Conservation (phyloP, 2,329 filamentous ascomycete species). For the Periconia macrospinosa region DNA sequence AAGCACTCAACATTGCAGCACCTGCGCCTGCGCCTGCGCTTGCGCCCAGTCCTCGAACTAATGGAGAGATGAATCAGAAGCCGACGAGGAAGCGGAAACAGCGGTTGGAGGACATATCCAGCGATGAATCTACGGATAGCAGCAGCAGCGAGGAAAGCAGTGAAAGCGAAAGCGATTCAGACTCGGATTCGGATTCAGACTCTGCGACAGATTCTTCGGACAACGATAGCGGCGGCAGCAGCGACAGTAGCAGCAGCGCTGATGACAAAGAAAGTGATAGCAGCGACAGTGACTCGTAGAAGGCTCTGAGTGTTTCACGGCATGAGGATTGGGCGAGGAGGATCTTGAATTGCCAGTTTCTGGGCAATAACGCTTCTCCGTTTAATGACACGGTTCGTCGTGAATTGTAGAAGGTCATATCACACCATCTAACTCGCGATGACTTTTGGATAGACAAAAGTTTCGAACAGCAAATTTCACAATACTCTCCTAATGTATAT, state of each 20-base stretch:
- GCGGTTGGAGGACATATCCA: slow-evolving; percentile 28
- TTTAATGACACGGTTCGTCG: too few relatives aligned
- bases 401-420: too few relatives aligned
- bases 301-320: too few relatives aligned
- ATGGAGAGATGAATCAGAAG: slow-evolving; percentile 2
- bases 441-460: too few relatives aligned
- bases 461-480: too few relatives aligned
- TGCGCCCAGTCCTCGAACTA: background rate
- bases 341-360: too few relatives aligned
- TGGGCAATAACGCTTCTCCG: too few relatives aligned
- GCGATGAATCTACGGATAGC: slow-evolving; percentile 38
- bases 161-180: slow-evolving; percentile 12
- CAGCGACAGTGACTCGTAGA: too few relatives aligned
- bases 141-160: slow-evolving; percentile 30
- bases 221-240: slow-evolving; percentile 7
- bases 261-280: background rate
- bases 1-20: slow-evolving; percentile 28
- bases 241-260: slow-evolving; percentile 17
- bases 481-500: too few relatives aligned
- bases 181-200: slow-evolving; percentile 9
- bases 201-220: slow-evolving; percentile 10
- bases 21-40: slow-evolving; percentile 16
- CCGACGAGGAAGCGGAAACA: slow-evolving; percentile 31
- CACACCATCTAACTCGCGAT: too few relatives aligned
- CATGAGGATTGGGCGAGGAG: too few relatives aligned